phyloP scores from a whole-genome alignment of 768 basidiomycete species.

The Pleurotus citrinopileatus region DNA sequence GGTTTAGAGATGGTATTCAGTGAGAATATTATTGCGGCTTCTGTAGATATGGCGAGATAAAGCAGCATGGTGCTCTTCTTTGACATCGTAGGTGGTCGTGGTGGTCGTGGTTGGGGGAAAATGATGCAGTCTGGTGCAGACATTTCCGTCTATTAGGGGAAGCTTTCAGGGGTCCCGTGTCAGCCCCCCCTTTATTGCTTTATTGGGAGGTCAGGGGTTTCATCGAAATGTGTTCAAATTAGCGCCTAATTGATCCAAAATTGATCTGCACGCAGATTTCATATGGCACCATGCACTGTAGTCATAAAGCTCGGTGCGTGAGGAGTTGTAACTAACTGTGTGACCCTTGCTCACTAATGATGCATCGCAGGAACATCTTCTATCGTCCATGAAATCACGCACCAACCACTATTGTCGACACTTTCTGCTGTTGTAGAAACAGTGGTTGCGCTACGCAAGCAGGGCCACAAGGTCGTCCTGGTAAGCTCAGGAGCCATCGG shows the following conservation, averaged over 20 bases:
- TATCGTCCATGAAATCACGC: constrained; percentile 92
- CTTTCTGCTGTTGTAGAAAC: constrained; percentile 93
- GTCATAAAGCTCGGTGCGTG: constrained; percentile 81
- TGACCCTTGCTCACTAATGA: constrained; percentile 15
- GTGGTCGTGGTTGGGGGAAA: background rate
- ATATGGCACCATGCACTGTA: constrained; percentile 70
- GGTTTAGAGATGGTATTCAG: no score
- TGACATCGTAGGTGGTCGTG: background rate
- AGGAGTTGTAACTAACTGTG: constrained; percentile 7
- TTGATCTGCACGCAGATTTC: no score
- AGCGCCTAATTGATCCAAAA: no score
- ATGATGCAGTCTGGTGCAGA: no score
- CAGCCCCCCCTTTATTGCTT: no score
- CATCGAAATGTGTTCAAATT: no score
- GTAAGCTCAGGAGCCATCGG: constrained; percentile 98
- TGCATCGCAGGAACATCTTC: constrained; percentile 79
- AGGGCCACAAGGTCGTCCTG: constrained; percentile 93
- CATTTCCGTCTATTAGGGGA: no score
- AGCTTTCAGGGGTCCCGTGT: no score
- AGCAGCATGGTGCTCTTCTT: background rate
- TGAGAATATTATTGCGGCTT: background rate
- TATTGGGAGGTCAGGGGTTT: no score
- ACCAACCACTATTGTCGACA: constrained; percentile 87
- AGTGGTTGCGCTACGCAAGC: constrained; percentile 67
- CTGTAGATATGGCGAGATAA: background rate